phyloP scores from a whole-genome alignment of 2,329 filamentous ascomycete genomes.

The Aspergillus puulaauensis region DNA sequence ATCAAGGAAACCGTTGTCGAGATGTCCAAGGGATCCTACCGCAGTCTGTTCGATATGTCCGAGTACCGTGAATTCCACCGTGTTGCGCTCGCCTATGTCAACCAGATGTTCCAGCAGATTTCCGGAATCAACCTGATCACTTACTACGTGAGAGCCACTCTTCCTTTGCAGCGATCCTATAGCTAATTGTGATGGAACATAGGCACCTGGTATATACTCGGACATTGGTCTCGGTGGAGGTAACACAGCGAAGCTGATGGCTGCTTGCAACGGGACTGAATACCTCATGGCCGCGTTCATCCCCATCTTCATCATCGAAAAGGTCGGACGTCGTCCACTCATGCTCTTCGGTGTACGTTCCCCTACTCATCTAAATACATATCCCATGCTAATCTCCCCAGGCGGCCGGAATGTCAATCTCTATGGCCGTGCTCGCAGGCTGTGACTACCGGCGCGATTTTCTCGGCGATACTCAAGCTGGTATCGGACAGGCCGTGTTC shows the following conservation, averaged over 20 bases:
- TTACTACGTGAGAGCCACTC: conserved; percentile 39
- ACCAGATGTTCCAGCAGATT: conserved; percentile 56
- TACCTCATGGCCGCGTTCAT: conserved; percentile 54
- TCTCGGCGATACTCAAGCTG: conserved; percentile 14
- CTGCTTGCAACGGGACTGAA: conserved; percentile 54
- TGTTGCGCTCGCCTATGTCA: conserved; percentile 55
- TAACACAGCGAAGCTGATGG: conserved; percentile 36
- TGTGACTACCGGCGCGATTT: conserved; percentile 9
- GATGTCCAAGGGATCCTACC: conserved; percentile 51
- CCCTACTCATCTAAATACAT: background rate
- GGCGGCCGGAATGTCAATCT: conserved; percentile 60
- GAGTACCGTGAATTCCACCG: conserved; percentile 58
- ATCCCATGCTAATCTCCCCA: background rate
- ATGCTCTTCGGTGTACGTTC: conserved; percentile 46
- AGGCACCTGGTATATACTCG: conserved; percentile 1
- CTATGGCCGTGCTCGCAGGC: conserved; percentile 61
- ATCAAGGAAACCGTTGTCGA: conserved; percentile 56
- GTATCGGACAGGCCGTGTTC: conserved; percentile 17
- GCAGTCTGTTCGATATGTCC: conserved; percentile 59
- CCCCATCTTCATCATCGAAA: conserved; percentile 43
- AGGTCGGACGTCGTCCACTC: conserved; percentile 8
- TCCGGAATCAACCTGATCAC: conserved; percentile 47
- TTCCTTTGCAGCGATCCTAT: conserved; percentile 1
- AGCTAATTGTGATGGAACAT: background rate
- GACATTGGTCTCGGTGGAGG: background rate